Conservation (phyloP, 2,329 filamentous ascomycete species). For the Aspergillus pseudotamarii region DNA sequence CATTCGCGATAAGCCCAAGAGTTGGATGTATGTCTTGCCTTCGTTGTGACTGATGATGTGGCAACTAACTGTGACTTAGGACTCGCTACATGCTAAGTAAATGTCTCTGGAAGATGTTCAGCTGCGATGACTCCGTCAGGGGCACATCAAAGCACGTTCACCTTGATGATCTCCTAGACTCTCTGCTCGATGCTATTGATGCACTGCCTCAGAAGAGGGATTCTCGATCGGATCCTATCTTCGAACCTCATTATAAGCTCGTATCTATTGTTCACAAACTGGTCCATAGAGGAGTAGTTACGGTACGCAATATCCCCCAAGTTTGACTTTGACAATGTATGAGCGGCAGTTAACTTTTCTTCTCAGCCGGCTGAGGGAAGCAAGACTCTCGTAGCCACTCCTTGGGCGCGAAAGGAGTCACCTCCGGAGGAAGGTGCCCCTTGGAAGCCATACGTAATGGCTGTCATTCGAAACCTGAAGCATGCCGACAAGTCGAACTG, state of each 20-base stretch:
- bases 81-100: conserved; percentile 72
- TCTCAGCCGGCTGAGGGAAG: conserved; percentile 48
- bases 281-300: conserved; percentile 56
- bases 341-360: conserved; percentile 21
- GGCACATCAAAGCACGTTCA: conserved; percentile 38
- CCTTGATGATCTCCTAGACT: conserved; percentile 56
- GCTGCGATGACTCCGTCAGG: conserved; percentile 46
- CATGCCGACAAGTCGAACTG: conserved; percentile 87
- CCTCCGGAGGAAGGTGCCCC: conserved; percentile 53
- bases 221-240: conserved; percentile 69
- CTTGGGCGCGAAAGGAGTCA: conserved; percentile 57
- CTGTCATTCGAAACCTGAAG: conserved; percentile 59
- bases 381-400: conserved; percentile 55
- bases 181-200: conserved; percentile 62
- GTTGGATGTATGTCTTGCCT: conserved; percentile 60
- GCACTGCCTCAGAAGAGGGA: conserved; percentile 63
- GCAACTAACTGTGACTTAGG: conserved; percentile 39
- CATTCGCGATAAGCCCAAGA: conserved; percentile 59
- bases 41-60: background rate
- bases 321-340: background rate
- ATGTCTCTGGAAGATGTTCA: conserved; percentile 72
- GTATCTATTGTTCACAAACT: conserved; percentile 81
- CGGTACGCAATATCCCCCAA: conserved; percentile 32
- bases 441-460: conserved; percentile 65
- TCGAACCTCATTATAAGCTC: conserved; percentile 93